Conservation (phyloP, 2,329 filamentous ascomycete genomes). For the Leptographium procerum region DNA sequence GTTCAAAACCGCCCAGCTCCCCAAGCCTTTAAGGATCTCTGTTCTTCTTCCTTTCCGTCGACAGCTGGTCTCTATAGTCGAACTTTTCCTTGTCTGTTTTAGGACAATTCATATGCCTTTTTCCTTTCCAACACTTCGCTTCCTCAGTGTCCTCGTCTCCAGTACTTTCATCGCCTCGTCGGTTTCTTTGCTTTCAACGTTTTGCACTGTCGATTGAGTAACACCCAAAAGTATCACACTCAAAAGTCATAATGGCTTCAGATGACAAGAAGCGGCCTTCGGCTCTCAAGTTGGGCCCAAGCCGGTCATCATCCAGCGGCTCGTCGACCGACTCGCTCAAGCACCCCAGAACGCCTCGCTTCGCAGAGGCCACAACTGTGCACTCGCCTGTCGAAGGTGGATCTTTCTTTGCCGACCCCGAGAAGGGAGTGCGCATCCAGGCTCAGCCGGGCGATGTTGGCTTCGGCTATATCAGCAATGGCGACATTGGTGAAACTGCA, state of each 20-base stretch:
- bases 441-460: constrained; percentile 76
- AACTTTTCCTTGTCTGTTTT: constrained; percentile 18
- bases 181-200: constrained; percentile 10
- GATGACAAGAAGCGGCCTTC: constrained; percentile 46
- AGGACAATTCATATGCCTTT: constrained; percentile 23
- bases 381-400: constrained; percentile 58
- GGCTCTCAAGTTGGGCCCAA: constrained; percentile 41
- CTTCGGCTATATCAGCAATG: constrained; percentile 74
- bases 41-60: constrained; percentile 24
- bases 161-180: no score
- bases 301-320: constrained; percentile 37
- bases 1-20: constrained; percentile 42
- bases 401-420: constrained; percentile 49
- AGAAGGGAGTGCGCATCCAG: constrained; percentile 45
- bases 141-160: no score
- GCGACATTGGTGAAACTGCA: constrained; percentile 42
- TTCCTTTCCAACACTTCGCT: constrained; percentile 24
- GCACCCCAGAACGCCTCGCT: constrained; percentile 63
- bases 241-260: background rate
- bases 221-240: no score
- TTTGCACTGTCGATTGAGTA: background rate
- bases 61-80: constrained; percentile 45
- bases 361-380: constrained; percentile 69
- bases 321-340: constrained; percentile 48
- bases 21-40: constrained; percentile 22